Conservation (phyloP, 768 basidiomycete species). For the Amanita molliuscula region DNA sequence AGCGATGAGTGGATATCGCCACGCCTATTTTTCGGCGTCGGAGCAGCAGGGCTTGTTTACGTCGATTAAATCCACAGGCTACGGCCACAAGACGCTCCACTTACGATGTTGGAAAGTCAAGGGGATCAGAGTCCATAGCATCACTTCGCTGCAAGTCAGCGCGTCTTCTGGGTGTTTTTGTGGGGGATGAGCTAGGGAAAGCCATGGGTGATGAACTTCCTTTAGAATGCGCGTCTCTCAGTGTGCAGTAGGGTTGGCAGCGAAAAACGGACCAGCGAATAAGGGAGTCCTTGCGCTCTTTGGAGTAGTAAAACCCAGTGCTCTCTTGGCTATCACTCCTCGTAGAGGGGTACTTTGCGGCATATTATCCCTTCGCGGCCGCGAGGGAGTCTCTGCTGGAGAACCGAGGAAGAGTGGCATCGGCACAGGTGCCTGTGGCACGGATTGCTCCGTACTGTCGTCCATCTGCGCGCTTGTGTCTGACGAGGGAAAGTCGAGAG, state of each 20-base stretch:
- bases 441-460: conserved; percentile 25
- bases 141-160: conserved; percentile 22
- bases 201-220: conserved; percentile 55
- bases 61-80: neutral
- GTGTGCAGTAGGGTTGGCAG: neutral
- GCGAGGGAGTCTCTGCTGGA: conserved; percentile 37
- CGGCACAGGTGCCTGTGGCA: conserved; percentile 28
- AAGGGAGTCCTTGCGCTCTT: conserved; percentile 33
- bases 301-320: conserved; percentile 46
- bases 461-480: conserved; percentile 49
- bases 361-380: conserved; percentile 23
- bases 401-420: conserved; percentile 47
- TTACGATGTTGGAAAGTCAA: conserved; percentile 61
- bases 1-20: conserved; percentile 89
- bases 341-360: conserved; percentile 38
- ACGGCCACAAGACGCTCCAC: neutral
- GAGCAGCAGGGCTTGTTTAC: conserved; percentile 38
- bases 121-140: conserved; percentile 50
- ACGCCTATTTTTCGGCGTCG: conserved; percentile 64
- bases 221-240: conserved; percentile 19
- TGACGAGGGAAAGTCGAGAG: conserved; percentile 54
- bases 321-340: conserved; percentile 38
- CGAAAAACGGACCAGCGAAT: conserved; percentile 33
- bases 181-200: conserved; percentile 55
- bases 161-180: conserved; percentile 34